phyloP scores from a whole-genome alignment of 2,329 filamentous ascomycete species.

The Periglandula ipomoeae region DNA sequence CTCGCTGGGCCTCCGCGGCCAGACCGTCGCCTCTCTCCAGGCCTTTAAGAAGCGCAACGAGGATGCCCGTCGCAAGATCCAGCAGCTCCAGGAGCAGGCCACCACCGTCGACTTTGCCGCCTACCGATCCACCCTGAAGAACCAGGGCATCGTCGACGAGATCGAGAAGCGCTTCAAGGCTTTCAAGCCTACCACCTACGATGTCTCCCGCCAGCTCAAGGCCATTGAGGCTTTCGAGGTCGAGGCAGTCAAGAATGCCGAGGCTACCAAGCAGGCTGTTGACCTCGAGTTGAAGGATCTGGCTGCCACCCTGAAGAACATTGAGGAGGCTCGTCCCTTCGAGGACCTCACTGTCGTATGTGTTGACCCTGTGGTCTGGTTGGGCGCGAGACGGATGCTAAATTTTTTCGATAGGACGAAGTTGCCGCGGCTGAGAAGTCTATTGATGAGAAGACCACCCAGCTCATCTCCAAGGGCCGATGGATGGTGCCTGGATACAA shows the following conservation, averaged over 20 bases:
- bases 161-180: constrained; percentile 90
- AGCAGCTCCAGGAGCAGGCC: constrained; percentile 71
- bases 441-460: constrained; percentile 92
- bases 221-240: constrained; percentile 97
- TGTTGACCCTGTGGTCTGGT: constrained; percentile 24
- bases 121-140: constrained; percentile 91
- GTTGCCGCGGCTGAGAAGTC: constrained; percentile 89
- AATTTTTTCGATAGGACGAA: constrained; percentile 60
- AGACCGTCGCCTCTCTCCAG: constrained; percentile 83
- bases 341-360: constrained; percentile 95
- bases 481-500: constrained; percentile 99
- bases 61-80: constrained; percentile 90
- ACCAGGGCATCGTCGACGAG: constrained; percentile 90
- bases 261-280: constrained; percentile 94
- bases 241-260: constrained; percentile 91
- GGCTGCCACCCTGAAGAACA: constrained; percentile 92
- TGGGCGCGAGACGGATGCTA: constrained; percentile 11
- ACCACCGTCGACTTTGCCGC: constrained; percentile 85
- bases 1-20: constrained; percentile 92
- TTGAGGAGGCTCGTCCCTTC: constrained; percentile 90
- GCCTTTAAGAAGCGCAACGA: constrained; percentile 99
- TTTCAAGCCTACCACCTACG: constrained; percentile 91
- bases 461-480: constrained; percentile 94
- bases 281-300: constrained; percentile 91
- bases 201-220: constrained; percentile 89